Percentiles rank a stretch among this genome's conserved stretches.
phyloP scores from a whole-genome alignment of 2,329 filamentous ascomycete genomes.

The Xylaria sp. region DNA sequence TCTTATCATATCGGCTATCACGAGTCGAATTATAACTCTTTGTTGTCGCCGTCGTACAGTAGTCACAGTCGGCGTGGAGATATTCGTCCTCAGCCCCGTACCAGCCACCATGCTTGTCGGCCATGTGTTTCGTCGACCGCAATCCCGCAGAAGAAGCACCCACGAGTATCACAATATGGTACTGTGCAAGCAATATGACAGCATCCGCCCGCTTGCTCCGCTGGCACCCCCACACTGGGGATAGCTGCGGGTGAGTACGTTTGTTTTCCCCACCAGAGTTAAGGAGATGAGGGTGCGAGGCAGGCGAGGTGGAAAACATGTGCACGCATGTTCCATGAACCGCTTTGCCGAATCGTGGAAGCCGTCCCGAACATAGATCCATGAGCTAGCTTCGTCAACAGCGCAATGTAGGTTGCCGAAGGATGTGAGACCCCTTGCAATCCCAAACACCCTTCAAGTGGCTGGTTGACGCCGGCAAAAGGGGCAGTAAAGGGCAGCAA shows the following conservation, averaged over 20 bases:
- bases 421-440: conserved; percentile 38
- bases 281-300: too few species aligned
- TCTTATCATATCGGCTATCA: background rate
- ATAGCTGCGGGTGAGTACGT: background rate
- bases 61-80: background rate
- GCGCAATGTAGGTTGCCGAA: conserved; percentile 48
- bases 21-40: too few species aligned
- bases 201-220: conserved; percentile 47
- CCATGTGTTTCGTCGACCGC: conserved; percentile 43
- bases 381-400: conserved; percentile 41
- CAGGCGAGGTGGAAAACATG: conserved; percentile 45
- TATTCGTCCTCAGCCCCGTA: conserved; percentile 31
- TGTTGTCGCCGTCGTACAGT: too few species aligned
- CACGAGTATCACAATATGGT: conserved; percentile 41
- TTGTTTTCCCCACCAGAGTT: too few species aligned
- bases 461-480: conserved; percentile 55
- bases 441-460: conserved; percentile 34
- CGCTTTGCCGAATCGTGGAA: conserved; percentile 49
- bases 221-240: conserved; percentile 46
- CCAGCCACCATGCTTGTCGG: conserved; percentile 41
- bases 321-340: conserved; percentile 52
- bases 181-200: conserved; percentile 47
- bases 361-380: conserved; percentile 27
- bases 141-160: conserved; percentile 50
- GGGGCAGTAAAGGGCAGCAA: conserved; percentile 54